phyloP scores from a whole-genome alignment of 768 basidiomycete genomes.

The Coprinopsis marcescibilis region DNA sequence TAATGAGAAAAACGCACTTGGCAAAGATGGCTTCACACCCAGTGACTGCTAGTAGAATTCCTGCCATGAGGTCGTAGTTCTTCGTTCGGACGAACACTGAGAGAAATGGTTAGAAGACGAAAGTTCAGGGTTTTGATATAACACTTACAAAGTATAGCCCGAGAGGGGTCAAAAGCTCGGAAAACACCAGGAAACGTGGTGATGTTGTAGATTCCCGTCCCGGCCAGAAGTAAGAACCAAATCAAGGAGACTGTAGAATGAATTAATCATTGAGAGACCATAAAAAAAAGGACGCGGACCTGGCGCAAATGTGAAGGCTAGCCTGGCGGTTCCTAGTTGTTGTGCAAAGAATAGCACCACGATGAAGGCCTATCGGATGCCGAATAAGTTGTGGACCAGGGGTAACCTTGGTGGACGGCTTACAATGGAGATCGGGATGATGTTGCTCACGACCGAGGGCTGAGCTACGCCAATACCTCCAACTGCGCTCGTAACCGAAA shows the following conservation, averaged over 20 bases:
- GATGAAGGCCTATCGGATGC: constrained; percentile 39
- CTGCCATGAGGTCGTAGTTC: constrained; percentile 55
- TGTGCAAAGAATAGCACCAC: constrained; percentile 54
- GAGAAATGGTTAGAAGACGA: constrained; percentile 25
- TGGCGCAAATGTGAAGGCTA: constrained; percentile 51
- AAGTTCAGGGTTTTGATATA: constrained; percentile 18
- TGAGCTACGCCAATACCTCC: constrained; percentile 63
- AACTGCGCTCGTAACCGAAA: constrained; percentile 64
- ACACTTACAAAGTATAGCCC: constrained; percentile 45
- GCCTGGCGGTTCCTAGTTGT: constrained; percentile 49
- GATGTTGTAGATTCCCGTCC: constrained; percentile 50
- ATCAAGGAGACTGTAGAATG: constrained; percentile 39
- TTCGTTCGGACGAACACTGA: constrained; percentile 60
- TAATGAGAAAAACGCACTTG: constrained; percentile 37
- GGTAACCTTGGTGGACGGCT: constrained; percentile 11
- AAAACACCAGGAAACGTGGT: constrained; percentile 45
- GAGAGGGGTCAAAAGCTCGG: constrained; percentile 56
- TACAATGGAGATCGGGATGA: constrained; percentile 58
- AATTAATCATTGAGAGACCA: background rate
- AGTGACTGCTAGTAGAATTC: constrained; percentile 61
- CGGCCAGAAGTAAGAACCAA: constrained; percentile 45
- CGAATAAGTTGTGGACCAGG: background rate
- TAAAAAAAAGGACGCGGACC: constrained; percentile 24
- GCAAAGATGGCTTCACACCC: constrained; percentile 68
- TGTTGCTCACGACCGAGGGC: constrained; percentile 36